Evolutionary conservation across 2,329 filamentous ascomycete genomes (phyloP).

Genomic region (Talaromyces sp.): DNA sequence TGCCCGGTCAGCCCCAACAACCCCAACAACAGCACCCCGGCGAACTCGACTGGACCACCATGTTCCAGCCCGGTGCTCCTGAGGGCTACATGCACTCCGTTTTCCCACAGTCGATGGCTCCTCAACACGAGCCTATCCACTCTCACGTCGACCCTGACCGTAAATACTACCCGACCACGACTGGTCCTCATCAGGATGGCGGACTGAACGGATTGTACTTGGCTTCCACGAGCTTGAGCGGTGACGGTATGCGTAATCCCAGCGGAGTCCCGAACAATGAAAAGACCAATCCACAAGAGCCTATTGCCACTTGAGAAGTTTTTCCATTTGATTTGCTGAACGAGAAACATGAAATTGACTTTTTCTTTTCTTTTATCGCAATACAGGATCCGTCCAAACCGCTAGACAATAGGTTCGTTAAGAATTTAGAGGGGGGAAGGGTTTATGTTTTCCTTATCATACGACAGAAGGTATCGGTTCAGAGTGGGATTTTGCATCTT

Average conservation of each 20-base stretch:
- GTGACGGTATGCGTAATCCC: conserved; percentile 50
- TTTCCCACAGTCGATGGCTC: conserved; percentile 63
- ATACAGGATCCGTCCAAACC: conserved; percentile 55
- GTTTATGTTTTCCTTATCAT: conserved; percentile 5
- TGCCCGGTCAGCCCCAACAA: conserved; percentile 50
- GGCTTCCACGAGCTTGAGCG: conserved; percentile 46
- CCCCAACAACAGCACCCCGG: conserved; percentile 51
- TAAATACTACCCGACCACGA: conserved; percentile 51
- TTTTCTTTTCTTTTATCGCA: conserved; percentile 45
- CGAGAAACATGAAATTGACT: conserved; percentile 47
- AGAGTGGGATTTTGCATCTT: conserved; percentile 5
- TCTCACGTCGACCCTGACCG: conserved; percentile 58
- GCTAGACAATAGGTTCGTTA: conserved; percentile 48
- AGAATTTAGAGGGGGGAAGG: neutral
- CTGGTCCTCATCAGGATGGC: conserved; percentile 37
- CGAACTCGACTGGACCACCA: conserved; percentile 69
- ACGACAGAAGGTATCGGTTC: neutral
- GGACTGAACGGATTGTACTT: conserved; percentile 49
- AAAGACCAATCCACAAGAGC: conserved; percentile 49
- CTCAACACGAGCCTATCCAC: conserved; percentile 68
- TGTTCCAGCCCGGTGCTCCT: conserved; percentile 72
- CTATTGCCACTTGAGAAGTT: conserved; percentile 18
- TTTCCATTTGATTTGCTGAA: conserved; percentile 10
- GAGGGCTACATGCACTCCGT: conserved; percentile 61
- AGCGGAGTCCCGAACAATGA: conserved; percentile 42